phyloP scores from a whole-genome alignment of 1,139 yeast species.

The Diutina rugosa region DNA sequence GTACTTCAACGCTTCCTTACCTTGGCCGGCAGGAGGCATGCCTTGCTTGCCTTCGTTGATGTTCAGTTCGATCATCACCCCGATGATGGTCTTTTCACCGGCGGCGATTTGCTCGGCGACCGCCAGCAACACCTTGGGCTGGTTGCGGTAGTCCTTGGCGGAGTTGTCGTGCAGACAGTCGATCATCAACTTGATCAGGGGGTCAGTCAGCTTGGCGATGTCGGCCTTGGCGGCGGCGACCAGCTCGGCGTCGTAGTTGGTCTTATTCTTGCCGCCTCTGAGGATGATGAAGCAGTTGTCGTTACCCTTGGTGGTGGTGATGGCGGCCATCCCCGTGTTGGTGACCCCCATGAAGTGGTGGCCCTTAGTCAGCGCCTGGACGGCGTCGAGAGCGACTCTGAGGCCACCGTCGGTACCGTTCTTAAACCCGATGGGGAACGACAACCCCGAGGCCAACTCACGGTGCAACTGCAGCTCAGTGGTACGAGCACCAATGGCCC shows the following conservation, averaged over 20 bases:
- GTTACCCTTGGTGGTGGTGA: conserved; percentile 91
- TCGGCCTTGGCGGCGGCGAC: conserved; percentile 62
- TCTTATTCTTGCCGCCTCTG: conserved; percentile 91
- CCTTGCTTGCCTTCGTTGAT: conserved; percentile 88
- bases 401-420: conserved; percentile 96
- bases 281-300: conserved; percentile 79
- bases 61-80: conserved; percentile 94
- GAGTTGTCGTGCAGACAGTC: conserved; percentile 98
- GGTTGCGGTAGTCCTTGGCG: conserved; percentile 84
- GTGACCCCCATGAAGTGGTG: conserved; percentile 97
- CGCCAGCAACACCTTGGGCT: conserved; percentile 70
- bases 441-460: conserved; percentile 90
- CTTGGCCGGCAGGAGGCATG: conserved; percentile 47
- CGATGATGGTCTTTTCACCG: conserved; percentile 74
- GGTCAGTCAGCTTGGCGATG: conserved; percentile 21
- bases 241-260: conserved; percentile 77
- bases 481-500: conserved; percentile 98
- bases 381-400: conserved; percentile 90
- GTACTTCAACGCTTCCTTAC: conserved; percentile 62
- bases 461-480: conserved; percentile 97
- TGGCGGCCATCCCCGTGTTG: conserved; percentile 92
- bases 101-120: conserved; percentile 73
- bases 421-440: conserved; percentile 97
- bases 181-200: conserved; percentile 53
- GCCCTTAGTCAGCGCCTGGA: conserved; percentile 79